phyloP scores from a whole-genome alignment of 73 alveolate species.

The Tetrahymena malaccensis region DNA sequence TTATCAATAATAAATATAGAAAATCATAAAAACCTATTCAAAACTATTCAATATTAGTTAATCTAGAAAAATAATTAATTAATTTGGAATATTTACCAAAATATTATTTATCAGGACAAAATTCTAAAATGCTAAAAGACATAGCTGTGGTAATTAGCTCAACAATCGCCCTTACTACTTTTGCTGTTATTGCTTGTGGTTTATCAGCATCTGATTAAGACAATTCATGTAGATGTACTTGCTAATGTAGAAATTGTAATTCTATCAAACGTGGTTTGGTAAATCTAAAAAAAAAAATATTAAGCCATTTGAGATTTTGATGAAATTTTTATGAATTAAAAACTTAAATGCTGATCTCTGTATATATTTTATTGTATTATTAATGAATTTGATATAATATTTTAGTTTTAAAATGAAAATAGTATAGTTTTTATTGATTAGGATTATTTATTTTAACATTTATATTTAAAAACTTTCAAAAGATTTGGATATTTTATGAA shows the following conservation, averaged over 20 bases:
- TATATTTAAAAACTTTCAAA: too few relatives aligned
- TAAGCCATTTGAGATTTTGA: background rate
- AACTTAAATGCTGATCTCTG: too few relatives aligned
- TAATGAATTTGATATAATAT: too few relatives aligned
- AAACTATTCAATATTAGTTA: too few relatives aligned
- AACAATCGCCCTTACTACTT: background rate
- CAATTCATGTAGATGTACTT: background rate
- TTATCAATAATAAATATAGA: too few relatives aligned
- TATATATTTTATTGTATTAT: too few relatives aligned
- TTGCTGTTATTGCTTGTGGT: background rate
- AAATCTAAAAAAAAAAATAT: background rate
- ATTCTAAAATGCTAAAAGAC: background rate
- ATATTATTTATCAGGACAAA: background rate
- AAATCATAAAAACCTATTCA: too few relatives aligned
- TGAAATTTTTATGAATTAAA: background rate
- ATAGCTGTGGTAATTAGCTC: background rate
- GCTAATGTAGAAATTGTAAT: background rate
- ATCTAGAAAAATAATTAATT: too few relatives aligned
- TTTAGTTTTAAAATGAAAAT: too few relatives aligned
- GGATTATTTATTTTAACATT: too few relatives aligned
- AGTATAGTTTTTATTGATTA: too few relatives aligned
- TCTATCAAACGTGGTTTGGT: background rate
- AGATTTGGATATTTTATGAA: too few relatives aligned
- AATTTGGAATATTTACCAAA: background rate
- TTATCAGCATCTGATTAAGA: background rate